These are phyloP conservation scores for Hypoxylon crocopeplum DNA, from an alignment of 495 filamentous ascomycete species.

Conservation along the genomic window DNA sequence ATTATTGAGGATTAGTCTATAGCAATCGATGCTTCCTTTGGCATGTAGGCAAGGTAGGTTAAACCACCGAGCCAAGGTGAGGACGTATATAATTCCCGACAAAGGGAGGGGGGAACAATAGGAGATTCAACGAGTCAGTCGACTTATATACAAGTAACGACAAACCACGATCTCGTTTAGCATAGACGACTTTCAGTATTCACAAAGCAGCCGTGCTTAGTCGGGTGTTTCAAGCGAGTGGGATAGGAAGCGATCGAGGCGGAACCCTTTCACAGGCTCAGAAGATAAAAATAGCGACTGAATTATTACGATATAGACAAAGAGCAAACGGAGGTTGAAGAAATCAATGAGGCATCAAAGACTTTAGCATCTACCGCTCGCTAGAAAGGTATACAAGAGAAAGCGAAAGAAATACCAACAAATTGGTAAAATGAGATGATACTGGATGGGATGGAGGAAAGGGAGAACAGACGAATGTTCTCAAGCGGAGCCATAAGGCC, in stretches of 20 bases:
- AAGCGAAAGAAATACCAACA: conserved; percentile 27
- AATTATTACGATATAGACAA: conserved; percentile 26
- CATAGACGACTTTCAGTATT: conserved; percentile 19
- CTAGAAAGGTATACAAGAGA: conserved; percentile 17
- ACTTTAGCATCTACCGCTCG: conserved; percentile 15
- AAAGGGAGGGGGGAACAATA: conserved; percentile 1
- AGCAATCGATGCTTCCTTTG: conserved; percentile 15
- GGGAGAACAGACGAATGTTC: conserved; percentile 2
- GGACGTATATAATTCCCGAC: conserved; percentile 16
- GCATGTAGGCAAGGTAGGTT: conserved; percentile 3
- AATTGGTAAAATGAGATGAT: conserved; percentile 27
- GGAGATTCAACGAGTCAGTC: conserved; percentile 10
- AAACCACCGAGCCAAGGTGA: not conserved
- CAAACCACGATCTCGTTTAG: conserved; percentile 10
- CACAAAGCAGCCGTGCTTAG: conserved; percentile 23
- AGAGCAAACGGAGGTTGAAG: conserved; percentile 11
- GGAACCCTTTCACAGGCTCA: conserved; percentile 25
- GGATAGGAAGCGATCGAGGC: conserved; percentile 25
- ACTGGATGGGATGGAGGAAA: conserved; percentile 18
- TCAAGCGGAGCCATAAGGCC: no score
- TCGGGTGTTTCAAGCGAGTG: conserved; percentile 31
- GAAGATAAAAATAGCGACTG: conserved; percentile 36
- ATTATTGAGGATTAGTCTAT: not conserved
- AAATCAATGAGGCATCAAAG: conserved; percentile 16
- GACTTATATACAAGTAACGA: conserved; percentile 29